Percentiles rank a stretch among this genome's conserved stretches.
Evolutionary conservation across 2,329 filamentous ascomycete genomes (phyloP).

Genomic region (Penicillium sp.): DNA sequence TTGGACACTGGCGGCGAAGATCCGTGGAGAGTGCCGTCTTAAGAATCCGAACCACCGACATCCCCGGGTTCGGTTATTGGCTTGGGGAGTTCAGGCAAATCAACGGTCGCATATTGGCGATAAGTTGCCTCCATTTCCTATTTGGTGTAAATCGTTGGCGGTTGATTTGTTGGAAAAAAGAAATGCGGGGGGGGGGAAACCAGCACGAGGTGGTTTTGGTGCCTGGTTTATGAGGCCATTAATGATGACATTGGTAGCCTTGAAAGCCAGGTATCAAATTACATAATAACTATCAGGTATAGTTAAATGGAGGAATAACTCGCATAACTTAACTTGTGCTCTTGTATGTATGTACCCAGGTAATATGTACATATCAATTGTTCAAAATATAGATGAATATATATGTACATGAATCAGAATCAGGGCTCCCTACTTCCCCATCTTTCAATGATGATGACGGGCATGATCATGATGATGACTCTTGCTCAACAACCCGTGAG

Average conservation of each 20-base stretch:
- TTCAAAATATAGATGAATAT: not conserved
- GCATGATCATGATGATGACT: not conserved
- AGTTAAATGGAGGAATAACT: no score
- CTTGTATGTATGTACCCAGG: not conserved
- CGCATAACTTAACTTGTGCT: not conserved
- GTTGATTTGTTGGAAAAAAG: slow-evolving; percentile 1
- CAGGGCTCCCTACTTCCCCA: no score
- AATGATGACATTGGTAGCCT: not conserved
- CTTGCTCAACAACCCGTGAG: not conserved
- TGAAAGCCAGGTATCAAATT: not conserved
- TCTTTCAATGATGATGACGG: not conserved
- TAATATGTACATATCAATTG: not conserved
- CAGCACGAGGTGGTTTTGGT: not conserved
- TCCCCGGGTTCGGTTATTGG: slow-evolving; percentile 17
- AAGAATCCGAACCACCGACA: slow-evolving; percentile 9
- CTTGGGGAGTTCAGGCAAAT: slow-evolving; percentile 1
- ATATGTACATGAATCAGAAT: not conserved
- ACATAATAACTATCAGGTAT: no score
- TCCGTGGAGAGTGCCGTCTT: slow-evolving; percentile 18
- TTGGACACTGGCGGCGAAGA: not conserved
- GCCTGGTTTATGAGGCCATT: not conserved
- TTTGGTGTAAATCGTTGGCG: not conserved
- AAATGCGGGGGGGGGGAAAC: not conserved
- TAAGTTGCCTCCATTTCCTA: not conserved
- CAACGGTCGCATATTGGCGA: slow-evolving; percentile 2